These are phyloP conservation scores for Saitozyma podzolica DNA, from an alignment of 768 basidiomycete genomes.

Conservation along the genomic window DNA sequence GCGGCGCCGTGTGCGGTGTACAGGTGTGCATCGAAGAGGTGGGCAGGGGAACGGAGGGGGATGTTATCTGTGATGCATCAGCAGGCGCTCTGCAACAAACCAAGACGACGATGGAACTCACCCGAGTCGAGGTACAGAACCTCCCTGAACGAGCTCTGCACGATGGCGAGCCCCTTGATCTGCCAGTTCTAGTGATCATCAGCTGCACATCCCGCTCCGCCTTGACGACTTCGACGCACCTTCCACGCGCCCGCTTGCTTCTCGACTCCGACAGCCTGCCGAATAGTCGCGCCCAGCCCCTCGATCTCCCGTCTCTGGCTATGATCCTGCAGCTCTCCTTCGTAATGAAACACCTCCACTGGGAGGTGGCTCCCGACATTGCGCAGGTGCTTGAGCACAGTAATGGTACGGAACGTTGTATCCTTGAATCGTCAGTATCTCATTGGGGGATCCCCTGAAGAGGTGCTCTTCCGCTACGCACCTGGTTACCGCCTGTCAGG, in stretches of 20 bases:
- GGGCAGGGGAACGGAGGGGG: conserved; percentile 51
- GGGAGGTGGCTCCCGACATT: conserved; percentile 50
- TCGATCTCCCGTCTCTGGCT: conserved; percentile 41
- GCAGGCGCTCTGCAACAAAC: background rate
- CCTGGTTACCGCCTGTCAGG: conserved; percentile 54
- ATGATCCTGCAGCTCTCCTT: conserved; percentile 49
- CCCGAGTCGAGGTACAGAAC: conserved; percentile 54
- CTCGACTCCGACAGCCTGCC: conserved; percentile 30
- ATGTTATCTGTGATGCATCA: conserved; percentile 49
- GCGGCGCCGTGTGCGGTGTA: conserved; percentile 50
- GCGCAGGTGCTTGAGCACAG: conserved; percentile 51
- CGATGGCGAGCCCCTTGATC: conserved; percentile 53
- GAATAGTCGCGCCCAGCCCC: conserved; percentile 49
- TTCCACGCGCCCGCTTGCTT: conserved; percentile 40
- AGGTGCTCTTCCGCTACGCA: conserved; percentile 10
- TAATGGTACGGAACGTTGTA: conserved; percentile 51
- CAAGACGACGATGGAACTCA: conserved; percentile 2
- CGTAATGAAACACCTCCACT: conserved; percentile 55
- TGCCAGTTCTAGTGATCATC: conserved; percentile 30
- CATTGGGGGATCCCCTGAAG: background rate
- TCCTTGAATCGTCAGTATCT: conserved; percentile 30
- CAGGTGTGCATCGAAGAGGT: conserved; percentile 51
- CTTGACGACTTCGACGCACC: conserved; percentile 8
- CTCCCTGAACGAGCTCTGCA: conserved; percentile 51
- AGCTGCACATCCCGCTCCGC: background rate